A percentile compares a stretch with the other conserved stretches of the same genome.
These are phyloP conservation scores for Penicillium sp. DNA, from an alignment of 2,329 filamentous ascomycete genomes.

Conservation along the genomic window DNA sequence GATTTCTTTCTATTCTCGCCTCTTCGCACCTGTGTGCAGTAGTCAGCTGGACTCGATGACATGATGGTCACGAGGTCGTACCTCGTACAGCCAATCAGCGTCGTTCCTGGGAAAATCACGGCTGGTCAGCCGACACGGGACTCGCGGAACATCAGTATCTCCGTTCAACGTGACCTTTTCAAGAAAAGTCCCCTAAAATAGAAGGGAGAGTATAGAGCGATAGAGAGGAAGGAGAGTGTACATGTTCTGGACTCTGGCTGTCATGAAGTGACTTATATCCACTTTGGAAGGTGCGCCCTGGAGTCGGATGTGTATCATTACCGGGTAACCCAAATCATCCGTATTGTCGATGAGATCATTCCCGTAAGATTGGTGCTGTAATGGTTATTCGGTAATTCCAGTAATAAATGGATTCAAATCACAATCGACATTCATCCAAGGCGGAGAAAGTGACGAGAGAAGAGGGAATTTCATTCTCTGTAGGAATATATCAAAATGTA, in stretches of 20 bases:
- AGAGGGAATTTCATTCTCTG: neutral
- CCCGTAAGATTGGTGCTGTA: neutral
- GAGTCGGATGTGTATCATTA: neutral
- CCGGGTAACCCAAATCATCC: neutral
- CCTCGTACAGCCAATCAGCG: conserved; percentile 25
- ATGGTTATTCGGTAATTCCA: neutral
- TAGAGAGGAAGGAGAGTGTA: neutral
- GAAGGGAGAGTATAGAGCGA: neutral
- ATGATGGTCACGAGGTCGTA: conserved; percentile 23
- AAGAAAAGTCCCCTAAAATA: neutral
- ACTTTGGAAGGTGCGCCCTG: neutral
- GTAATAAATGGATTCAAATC: neutral
- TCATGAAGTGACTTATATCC: neutral
- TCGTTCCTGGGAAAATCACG: conserved; percentile 34
- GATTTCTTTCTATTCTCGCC: neutral
- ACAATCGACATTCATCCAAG: neutral
- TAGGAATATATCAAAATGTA: too few species aligned
- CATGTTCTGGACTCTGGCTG: neutral
- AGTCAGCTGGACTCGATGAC: conserved; percentile 28
- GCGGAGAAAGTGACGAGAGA: neutral
- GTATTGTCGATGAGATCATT: neutral
- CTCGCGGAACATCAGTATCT: conserved; percentile 13
- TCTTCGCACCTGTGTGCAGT: neutral
- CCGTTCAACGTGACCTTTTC: conserved; percentile 7
- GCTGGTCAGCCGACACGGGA: conserved; percentile 41